phyloP scores from a whole-genome alignment of 164 flowering plant genomes.

The Nelumbo lutea region DNA sequence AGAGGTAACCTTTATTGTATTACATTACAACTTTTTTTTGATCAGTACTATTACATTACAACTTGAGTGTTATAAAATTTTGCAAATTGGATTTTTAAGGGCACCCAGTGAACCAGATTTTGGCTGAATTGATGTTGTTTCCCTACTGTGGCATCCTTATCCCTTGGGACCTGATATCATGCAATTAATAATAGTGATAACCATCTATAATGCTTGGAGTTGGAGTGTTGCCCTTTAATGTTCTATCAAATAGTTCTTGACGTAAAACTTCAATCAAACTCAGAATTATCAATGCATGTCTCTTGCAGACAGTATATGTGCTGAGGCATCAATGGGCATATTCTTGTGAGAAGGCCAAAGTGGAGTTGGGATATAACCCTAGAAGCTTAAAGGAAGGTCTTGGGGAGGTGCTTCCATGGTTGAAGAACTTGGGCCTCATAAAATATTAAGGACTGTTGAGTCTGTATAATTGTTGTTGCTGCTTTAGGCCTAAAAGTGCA shows the following conservation, averaged over 20 bases:
- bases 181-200: too few species aligned
- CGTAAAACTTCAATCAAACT: not conserved
- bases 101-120: too few species aligned
- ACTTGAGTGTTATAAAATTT: too few species aligned
- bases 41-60: too few species aligned
- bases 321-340: constrained; percentile 86
- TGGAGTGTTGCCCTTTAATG: not conserved
- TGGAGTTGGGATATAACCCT: constrained; percentile 70
- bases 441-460: constrained; percentile 31
- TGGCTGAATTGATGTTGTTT: not conserved
- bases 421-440: constrained; percentile 66
- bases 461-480: not conserved
- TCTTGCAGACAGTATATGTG: constrained; percentile 58
- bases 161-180: too few species aligned
- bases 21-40: too few species aligned
- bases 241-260: too few species aligned
- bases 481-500: too few species aligned
- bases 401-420: constrained; percentile 70
- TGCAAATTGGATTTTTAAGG: too few species aligned
- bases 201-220: not conserved
- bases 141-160: not conserved
- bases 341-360: constrained; percentile 74
- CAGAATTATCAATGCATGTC: not conserved
- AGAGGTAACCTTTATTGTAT: too few species aligned
- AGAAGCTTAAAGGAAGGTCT: constrained; percentile 83